These are phyloP conservation scores for Yarrowia deformans DNA, from an alignment of 805 yeast genomes.

Conservation along the genomic window DNA sequence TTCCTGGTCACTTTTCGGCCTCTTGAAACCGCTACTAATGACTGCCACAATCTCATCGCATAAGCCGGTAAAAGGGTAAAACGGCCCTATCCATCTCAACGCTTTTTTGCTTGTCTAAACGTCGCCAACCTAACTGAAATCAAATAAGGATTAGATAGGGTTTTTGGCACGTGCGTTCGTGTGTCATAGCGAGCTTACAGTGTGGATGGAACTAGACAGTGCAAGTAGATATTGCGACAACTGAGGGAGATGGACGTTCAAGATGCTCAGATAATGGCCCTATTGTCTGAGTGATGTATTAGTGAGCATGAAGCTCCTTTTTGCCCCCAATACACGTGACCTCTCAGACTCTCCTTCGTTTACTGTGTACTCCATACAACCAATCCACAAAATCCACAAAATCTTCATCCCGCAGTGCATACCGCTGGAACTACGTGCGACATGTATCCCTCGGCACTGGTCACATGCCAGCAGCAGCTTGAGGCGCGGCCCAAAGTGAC, in stretches of 20 bases:
- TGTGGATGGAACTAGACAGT: not conserved
- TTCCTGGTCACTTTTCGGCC: no score
- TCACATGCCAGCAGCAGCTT: conserved; percentile 18
- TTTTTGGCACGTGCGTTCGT: conserved; percentile 24
- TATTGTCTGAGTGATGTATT: no score
- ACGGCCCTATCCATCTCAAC: conserved; percentile 1
- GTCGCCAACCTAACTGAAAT: conserved; percentile 15
- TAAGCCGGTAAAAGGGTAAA: not conserved
- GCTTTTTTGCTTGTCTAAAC: conserved; percentile 17
- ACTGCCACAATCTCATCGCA: no score
- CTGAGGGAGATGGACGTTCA: no score
- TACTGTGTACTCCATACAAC: no score
- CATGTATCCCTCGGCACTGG: conserved; percentile 31
- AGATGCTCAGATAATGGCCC: no score
- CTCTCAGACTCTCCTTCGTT: no score
- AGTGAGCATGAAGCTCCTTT: no score
- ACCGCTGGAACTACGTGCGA: not conserved
- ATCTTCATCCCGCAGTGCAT: not conserved
- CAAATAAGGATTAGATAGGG: conserved; percentile 33
- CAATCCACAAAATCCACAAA: not conserved
- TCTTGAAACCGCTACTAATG: no score
- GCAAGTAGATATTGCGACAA: no score
- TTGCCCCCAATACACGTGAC: no score
- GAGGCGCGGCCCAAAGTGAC: conserved; percentile 15
- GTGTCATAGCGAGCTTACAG: not conserved